Evolutionary conservation across 305 asterid genomes (phyloP).

Genomic region (Rubia tinctorum): DNA sequence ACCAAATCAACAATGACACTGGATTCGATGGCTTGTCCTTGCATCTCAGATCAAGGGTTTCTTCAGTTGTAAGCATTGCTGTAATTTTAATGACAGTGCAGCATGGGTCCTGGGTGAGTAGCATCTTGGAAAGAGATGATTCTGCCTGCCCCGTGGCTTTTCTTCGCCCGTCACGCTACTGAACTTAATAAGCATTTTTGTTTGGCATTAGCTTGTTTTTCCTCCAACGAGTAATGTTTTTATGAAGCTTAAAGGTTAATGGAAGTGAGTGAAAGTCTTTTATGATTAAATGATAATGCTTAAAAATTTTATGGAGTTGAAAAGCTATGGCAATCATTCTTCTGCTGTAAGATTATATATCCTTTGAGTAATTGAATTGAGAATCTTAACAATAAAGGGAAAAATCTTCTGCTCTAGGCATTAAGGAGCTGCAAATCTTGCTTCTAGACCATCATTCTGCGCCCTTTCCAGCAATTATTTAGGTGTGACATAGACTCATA

Average conservation of each 20-base stretch:
- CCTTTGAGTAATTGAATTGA: neutral
- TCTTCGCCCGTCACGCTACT: neutral
- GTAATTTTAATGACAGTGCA: neutral
- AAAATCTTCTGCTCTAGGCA: neutral
- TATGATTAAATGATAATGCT: neutral
- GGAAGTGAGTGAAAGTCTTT: neutral
- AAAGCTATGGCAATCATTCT: neutral
- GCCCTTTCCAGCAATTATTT: neutral
- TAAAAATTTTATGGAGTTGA: constrained; percentile 1
- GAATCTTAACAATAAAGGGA: neutral
- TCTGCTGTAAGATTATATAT: neutral
- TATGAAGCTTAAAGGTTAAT: neutral
- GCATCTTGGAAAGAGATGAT: neutral
- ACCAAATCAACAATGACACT: neutral
- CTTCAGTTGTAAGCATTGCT: neutral
- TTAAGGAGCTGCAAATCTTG: neutral
- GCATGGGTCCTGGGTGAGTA: neutral
- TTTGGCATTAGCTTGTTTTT: neutral
- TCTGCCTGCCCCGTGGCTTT: neutral
- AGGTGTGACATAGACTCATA: neutral
- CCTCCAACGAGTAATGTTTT: too few species aligned
- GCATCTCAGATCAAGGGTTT: neutral
- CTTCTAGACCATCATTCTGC: neutral
- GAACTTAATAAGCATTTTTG: neutral
- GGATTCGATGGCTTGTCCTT: neutral